Conservation (phyloP, 208 protist species). For the Perkinsela sp. region DNA sequence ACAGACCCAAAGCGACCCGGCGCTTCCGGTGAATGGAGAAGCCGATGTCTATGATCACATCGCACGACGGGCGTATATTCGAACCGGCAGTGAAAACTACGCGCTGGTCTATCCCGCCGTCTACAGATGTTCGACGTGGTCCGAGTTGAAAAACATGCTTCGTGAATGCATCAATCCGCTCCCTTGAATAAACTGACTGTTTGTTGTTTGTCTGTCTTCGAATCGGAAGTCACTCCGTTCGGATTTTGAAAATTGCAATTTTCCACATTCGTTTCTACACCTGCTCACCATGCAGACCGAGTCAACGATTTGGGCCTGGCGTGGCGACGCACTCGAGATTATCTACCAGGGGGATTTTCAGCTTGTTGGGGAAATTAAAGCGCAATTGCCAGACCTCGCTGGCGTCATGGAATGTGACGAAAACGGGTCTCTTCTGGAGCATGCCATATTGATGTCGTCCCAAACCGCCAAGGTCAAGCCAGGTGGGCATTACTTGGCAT, state of each 20-base stretch:
- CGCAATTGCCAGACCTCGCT: neutral
- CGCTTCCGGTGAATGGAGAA: too few species aligned
- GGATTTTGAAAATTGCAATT: too few species aligned
- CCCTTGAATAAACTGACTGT: neutral
- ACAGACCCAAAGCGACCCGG: too few species aligned
- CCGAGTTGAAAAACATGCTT: neutral
- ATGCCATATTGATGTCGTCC: neutral
- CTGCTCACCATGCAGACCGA: too few species aligned
- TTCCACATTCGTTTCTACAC: too few species aligned
- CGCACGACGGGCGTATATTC: neutral
- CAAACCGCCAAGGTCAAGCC: neutral
- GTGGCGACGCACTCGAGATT: neutral
- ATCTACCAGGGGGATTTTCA: neutral
- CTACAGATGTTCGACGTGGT: neutral
- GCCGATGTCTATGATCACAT: neutral
- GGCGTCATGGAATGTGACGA: neutral
- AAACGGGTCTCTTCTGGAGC: neutral
- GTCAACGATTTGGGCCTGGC: neutral
- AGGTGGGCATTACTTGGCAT: neutral
- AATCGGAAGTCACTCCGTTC: too few species aligned
- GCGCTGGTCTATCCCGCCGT: neutral
- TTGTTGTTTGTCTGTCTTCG: too few species aligned
- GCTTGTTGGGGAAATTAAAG: neutral
- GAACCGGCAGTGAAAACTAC: neutral
- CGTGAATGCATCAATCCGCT: neutral